These are phyloP conservation scores for Paratinospora sagittata DNA, from an alignment of 164 flowering plant genomes.

Conservation along the genomic window DNA sequence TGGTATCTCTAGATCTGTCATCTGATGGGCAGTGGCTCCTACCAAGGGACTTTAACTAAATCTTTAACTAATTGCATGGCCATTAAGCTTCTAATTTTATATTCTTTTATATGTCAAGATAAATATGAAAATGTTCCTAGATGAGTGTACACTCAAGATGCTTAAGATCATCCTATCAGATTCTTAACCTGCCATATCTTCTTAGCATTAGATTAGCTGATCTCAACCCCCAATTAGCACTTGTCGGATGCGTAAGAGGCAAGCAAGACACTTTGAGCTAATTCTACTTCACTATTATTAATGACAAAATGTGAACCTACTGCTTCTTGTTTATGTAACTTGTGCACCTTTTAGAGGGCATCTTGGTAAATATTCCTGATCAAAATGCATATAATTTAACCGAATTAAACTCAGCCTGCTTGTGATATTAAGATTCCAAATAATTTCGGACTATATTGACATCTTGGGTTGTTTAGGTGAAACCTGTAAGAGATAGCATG, in stretches of 20 bases:
- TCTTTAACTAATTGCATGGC: neutral
- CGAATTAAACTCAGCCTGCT: neutral
- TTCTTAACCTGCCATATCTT: neutral
- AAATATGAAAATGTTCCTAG: neutral
- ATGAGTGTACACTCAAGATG: neutral
- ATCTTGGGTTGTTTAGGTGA: conserved; percentile 42
- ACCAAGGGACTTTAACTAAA: neutral
- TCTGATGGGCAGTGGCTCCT: neutral
- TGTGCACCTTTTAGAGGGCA: neutral
- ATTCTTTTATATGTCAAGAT: neutral
- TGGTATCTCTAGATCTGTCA: too few relatives aligned
- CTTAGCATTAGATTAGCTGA: neutral
- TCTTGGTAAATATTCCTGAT: neutral
- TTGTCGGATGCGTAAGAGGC: neutral
- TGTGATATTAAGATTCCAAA: neutral
- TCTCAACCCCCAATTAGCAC: neutral
- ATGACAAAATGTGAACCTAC: neutral
- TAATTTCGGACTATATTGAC: neutral
- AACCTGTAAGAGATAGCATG: conserved; percentile 95
- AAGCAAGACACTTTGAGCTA: neutral
- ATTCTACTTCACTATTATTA: neutral
- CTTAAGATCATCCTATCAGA: neutral
- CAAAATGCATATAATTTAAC: neutral
- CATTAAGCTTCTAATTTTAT: neutral
- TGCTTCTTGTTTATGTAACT: neutral